Base-by-base conservation (phyloP, 805 yeast genomes). In the Crinitomyces ghanaensis region DNA sequence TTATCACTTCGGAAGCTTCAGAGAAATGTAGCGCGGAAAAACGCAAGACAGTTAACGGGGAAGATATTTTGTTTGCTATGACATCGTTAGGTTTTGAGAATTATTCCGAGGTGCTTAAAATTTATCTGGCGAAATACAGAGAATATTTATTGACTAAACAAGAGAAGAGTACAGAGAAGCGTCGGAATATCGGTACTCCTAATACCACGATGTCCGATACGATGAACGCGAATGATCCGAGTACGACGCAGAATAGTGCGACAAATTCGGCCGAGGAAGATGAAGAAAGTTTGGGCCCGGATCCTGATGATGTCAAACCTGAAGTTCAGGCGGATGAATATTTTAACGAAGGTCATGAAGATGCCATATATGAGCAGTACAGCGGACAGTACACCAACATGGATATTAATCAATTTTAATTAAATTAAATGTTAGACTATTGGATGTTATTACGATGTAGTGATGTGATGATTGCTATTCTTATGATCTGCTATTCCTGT, bases 21-120 rank as follows among this genome's bases (percentile, higher is more conserved):
- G 82, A 76, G 40, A 69, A 66, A 45, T 74, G 81, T 48, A 48
- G 66, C 8, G 66, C 74, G 31, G 83, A 76, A 42, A 74, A 75
- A 52, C 60, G 83, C 18, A 75, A 75, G 46, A 75, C 83, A 3
- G 72, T 75, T 28, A 76, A 75, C 46, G 83, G 83, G 4, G 83
- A 75, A 45, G 83, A 75, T 40, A 67, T 75, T 11, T 51, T 75
- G 43, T 71, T 65, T 49, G 75, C 81, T 6, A 70, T 75, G 76
- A 63, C 65, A 26, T 65, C 75, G 6, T 57, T 75, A 20, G 83
- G 83, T 7, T 76, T 75, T 48, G 83, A 75, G 42, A 75, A 75
- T 48, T 76, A 76, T 47, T 68, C 79, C 18, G 83, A 75, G 48
- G 77, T 75, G 25, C 62, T 75, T 42, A 75, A 75, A 46, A 76